Evolutionary conservation across 2,329 filamentous ascomycete species (phyloP), one percentile per base, ranked within the genome.

Genomic region (Colletotrichum euphorbiae): DNA sequence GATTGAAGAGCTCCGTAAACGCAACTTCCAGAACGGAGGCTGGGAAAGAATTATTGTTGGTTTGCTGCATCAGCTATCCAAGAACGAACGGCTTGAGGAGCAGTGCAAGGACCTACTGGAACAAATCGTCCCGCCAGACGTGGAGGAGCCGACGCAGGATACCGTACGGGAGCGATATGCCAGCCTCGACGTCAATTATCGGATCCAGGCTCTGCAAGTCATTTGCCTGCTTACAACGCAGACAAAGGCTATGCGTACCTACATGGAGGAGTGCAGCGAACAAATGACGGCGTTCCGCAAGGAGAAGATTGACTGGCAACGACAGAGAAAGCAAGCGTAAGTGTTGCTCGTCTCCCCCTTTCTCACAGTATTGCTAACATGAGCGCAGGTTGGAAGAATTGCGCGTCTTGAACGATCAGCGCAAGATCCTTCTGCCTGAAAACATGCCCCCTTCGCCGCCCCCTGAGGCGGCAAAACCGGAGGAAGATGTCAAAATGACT

Each of bases 201-300:
- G 95, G 13, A 88, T 95, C 43, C 87, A 90, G 71, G 91, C 91
- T 21, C 84, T 99, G 51, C 92, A 98, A 76, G 91, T 97, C 40
- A 88, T 98, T 63, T 93, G 93, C 77, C 90, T 95, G 83, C 84
- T 98, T 69, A 94, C 93, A 2, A 86, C 94, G 63, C 91, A 94
- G 74, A 98, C 96, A 0, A 94, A 93, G 76, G 90, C 92, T 2
- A 88, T 98, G 72, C 90, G 95, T 60, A 90, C 89, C 15, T 97
- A 97, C 76, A 91, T 99, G 84, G 93, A 97, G 72, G 91, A 95
- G 70, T 97, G 94, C 80, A 93, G 92, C 71, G 93, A 95, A 75
- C 92, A 93, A 61, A 98, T 98, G 94, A 99, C 96, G 2, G 89
- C 90, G 62, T 93, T 97, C 75, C 90, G 96, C 56, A 99, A 99